Evolutionary conservation across 305 asterid species (phyloP).

Genomic region (Plantago coronopus): DNA sequence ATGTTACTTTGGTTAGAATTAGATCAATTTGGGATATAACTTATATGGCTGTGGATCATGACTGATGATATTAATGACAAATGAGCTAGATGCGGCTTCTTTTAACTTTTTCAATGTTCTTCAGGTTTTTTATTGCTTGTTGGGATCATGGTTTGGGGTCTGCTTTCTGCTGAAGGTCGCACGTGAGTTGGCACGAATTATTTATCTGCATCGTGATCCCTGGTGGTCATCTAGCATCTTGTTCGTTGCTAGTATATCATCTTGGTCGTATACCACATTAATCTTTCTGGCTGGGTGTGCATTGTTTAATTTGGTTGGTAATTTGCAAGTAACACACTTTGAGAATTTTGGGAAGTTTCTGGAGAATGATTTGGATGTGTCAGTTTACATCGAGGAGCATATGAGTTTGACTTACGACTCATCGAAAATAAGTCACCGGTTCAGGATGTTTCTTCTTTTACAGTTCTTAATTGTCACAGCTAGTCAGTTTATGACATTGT

Average conservation of each 20-base stretch:
- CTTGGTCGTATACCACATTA: slow-evolving; percentile 62
- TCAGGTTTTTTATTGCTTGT: slow-evolving; percentile 53
- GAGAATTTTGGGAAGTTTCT: slow-evolving; percentile 63
- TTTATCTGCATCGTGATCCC: slow-evolving; percentile 42
- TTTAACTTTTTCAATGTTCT: slow-evolving; percentile 8
- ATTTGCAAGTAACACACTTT: slow-evolving; percentile 63
- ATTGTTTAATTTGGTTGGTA: slow-evolving; percentile 60
- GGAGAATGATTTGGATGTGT: slow-evolving; percentile 62
- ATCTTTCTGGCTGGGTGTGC: slow-evolving; percentile 62
- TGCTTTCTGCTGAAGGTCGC: slow-evolving; percentile 53
- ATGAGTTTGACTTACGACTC: slow-evolving; percentile 49
- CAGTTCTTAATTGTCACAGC: slow-evolving; percentile 61
- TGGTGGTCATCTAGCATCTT: slow-evolving; percentile 43
- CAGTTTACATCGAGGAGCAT: slow-evolving; percentile 68
- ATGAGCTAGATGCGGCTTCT: not conserved
- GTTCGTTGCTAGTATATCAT: slow-evolving; percentile 39
- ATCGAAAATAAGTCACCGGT: slow-evolving; percentile 76
- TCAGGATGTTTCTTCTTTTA: slow-evolving; percentile 62
- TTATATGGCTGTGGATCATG: slow-evolving; percentile 3
- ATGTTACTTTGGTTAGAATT: too few species aligned
- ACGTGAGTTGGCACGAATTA: slow-evolving; percentile 51
- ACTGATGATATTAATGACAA: not conserved
- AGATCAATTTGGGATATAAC: too few species aligned
- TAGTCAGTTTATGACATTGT: slow-evolving; percentile 55
- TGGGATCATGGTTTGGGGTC: slow-evolving; percentile 49